A percentile compares a stretch with the other conserved stretches of the same genome.
These are phyloP conservation scores for Penicillium sp. DNA, from an alignment of 2,329 filamentous ascomycete species.

Conservation along the genomic window DNA sequence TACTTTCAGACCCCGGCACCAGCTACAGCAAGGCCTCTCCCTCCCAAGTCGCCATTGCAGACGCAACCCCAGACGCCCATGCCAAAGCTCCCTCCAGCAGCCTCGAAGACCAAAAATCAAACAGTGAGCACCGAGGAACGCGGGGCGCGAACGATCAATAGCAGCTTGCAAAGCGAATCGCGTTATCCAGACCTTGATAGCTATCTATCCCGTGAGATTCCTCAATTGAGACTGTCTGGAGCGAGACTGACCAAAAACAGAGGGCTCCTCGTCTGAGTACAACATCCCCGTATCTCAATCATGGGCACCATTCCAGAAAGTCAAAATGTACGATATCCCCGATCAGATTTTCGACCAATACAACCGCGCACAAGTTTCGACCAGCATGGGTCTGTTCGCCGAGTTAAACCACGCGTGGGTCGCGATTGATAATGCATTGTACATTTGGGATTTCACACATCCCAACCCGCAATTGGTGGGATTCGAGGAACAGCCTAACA, in stretches of 20 bases:
- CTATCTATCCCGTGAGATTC: constrained; percentile 76
- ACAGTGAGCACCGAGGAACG: constrained; percentile 69
- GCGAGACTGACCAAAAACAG: constrained; percentile 43
- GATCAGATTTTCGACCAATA: constrained; percentile 91
- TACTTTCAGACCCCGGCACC: constrained; percentile 41
- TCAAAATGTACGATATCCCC: constrained; percentile 83
- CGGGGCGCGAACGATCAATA: constrained; percentile 80
- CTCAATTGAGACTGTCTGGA: not conserved
- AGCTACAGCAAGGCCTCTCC: constrained; percentile 1
- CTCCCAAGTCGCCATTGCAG: constrained; percentile 3
- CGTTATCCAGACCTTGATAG: constrained; percentile 85
- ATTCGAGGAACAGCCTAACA: constrained; percentile 83
- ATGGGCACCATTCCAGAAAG: constrained; percentile 87
- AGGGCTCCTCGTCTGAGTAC: constrained; percentile 89
- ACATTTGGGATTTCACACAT: constrained; percentile 95
- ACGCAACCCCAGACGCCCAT: constrained; percentile 27
- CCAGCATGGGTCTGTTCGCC: constrained; percentile 93
- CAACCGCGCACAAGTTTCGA: constrained; percentile 80
- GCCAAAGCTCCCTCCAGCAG: constrained; percentile 34
- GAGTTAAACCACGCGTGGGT: constrained; percentile 95
- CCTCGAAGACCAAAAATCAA: constrained; percentile 47
- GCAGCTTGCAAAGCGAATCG: constrained; percentile 70
- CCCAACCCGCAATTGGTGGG: constrained; percentile 89
- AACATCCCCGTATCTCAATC: constrained; percentile 66
- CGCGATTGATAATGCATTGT: constrained; percentile 90